Percentiles rank a stretch among this genome's conserved stretches.
phyloP scores from a whole-genome alignment of 1,284 basidiomycete species.

The Thecaphora thlaspeos region DNA sequence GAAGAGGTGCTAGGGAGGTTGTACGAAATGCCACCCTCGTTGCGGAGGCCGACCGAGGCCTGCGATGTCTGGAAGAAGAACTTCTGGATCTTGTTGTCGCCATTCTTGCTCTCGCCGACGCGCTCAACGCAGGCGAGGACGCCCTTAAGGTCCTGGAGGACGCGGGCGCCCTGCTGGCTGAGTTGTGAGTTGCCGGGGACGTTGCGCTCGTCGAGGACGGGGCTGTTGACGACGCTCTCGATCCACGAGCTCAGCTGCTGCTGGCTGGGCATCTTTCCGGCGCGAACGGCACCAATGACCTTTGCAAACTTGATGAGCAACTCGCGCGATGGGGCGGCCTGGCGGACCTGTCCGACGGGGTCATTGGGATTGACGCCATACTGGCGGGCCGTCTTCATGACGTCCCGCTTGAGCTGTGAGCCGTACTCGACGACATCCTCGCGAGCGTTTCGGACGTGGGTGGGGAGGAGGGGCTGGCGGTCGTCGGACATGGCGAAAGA shows the following conservation, averaged over 20 bases:
- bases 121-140: conserved; percentile 39
- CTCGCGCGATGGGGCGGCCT: conserved; percentile 24
- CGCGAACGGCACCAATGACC: conserved; percentile 36
- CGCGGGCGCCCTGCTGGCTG: conserved; percentile 34
- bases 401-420: conserved; percentile 18
- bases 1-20: conserved; percentile 17
- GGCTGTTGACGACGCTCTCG: conserved; percentile 32
- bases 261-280: conserved; percentile 40
- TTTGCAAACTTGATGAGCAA: conserved; percentile 29
- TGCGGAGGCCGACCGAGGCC: conserved; percentile 47
- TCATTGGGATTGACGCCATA: conserved; percentile 36
- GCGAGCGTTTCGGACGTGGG: conserved; percentile 18
- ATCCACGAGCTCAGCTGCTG: conserved; percentile 34
- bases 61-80: conserved; percentile 56
- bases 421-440: conserved; percentile 18
- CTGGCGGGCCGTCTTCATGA: conserved; percentile 23
- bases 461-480: conserved; percentile 35
- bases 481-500: conserved; percentile 26
- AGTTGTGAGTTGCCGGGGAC: conserved; percentile 31
- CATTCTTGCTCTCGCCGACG: conserved; percentile 43
- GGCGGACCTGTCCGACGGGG: conserved; percentile 13
- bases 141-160: conserved; percentile 38
- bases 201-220: conserved; percentile 36
- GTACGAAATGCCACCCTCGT: conserved; percentile 18
- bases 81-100: conserved; percentile 60